These are phyloP conservation scores for Lactarius sp. DNA, from an alignment of 768 basidiomycete genomes.

Conservation along the genomic window DNA sequence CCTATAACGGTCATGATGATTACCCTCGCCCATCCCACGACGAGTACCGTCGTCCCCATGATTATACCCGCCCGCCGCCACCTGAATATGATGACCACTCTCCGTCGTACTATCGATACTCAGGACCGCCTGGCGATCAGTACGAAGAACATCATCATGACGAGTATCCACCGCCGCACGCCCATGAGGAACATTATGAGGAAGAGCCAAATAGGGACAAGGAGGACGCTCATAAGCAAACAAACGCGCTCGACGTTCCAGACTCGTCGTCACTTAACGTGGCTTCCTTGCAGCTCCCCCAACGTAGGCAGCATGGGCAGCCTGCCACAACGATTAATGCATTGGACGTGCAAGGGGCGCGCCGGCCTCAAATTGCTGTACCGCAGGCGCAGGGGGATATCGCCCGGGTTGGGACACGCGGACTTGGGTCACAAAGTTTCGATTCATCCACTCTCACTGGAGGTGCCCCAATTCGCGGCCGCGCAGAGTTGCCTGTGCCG, in stretches of 20 bases:
- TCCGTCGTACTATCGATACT: no score
- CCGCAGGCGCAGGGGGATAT: constrained; percentile 74
- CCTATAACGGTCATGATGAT: neutral
- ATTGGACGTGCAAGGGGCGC: neutral
- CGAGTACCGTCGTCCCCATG: neutral
- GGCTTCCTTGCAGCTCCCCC: constrained; percentile 4
- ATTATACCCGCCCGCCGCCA: neutral
- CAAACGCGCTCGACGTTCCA: neutral
- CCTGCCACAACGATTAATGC: neutral
- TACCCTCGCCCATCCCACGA: neutral
- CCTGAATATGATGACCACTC: no score
- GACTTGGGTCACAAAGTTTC: neutral
- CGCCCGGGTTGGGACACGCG: neutral
- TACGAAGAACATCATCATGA: neutral
- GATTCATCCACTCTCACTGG: no score
- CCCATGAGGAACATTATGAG: neutral
- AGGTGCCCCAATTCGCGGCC: neutral
- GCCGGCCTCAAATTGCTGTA: constrained; percentile 26
- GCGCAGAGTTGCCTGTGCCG: no score
- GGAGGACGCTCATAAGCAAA: neutral
- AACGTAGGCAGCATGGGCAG: neutral
- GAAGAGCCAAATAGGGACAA: neutral
- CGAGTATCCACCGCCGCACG: neutral
- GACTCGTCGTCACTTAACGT: constrained; percentile 3
- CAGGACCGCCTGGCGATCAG: neutral